Base-by-base conservation (phyloP, 2,329 filamentous ascomycete species). In the Fusarium penzigii region DNA sequence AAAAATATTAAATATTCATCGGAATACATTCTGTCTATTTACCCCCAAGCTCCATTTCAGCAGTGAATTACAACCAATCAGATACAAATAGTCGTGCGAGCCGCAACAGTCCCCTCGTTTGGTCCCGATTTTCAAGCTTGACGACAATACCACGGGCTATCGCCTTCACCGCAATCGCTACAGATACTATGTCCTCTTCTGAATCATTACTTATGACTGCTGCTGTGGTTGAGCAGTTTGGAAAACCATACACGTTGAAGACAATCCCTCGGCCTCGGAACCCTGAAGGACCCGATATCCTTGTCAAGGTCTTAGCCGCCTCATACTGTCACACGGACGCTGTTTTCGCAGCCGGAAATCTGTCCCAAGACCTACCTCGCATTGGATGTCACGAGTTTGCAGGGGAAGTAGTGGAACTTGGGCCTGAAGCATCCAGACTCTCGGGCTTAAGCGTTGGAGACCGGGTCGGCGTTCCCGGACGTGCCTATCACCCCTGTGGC, bases 341-440 rank as follows among this genome's bases (percentile, higher is more conserved):
- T 29, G 50, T 52, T 17, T 46, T 52, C n/a, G 41, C 50, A n/a
- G n/a, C 50, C n/a, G 50, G 45, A 9, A 17, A 3, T 4, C 12
- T 51, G 29, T 46, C 43, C 4, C 45, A 52, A 32, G 39, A 44
- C 7, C 16, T 52, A 7, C 50, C 50, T 10, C 50, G 44, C 3
- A 40, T 52, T 16, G 50, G 50, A 9, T 52, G 50, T 14, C 45
- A 52, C 42, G 50, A 52, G 17, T 52, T 52, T 34, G 45, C 50
- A 12, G 50, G 50, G 2, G 44, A 46, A 32, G 40, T 52, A 3
- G 34, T 52, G 8, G 45, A 32, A 5, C 2, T 52, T 29, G 48
- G 48, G 17, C 29, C 43, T 11, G 39, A 38, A 1, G 48, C 43
- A 5, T 2, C 39, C 13, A 42, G 43, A 16, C n/a, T 10, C 13